Base-by-base conservation (phyloP, 2,329 filamentous ascomycete species). In the Hymenoscyphus fructigenus region DNA sequence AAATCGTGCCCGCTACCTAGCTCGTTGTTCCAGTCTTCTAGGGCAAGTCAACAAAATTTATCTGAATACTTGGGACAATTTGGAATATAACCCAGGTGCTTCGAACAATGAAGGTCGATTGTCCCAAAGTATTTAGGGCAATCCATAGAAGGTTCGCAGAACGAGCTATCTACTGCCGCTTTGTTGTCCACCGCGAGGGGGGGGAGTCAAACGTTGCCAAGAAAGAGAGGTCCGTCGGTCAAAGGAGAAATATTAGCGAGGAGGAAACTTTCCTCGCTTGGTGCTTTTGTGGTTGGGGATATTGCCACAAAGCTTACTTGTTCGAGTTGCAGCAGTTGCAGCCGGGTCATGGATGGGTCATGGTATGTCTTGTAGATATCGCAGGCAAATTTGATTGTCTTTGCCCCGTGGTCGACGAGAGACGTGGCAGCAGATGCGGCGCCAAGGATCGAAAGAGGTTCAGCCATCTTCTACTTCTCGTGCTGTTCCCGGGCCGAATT, bases 281-380 rank as follows among this genome's bases (percentile, higher is more conserved):
- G 44, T 10, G n/a, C 17, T 12, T 12, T 50, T 20, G 20, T 50
- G n/a, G 26, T 29, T 5, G 26, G 32, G 9, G 32, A 57, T n/a
- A 32, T n/a, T 56, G 53, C 26, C 26, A 32, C 26, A 57, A 57
- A 20, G 17, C 55, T 57, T 57, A 57, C 26, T 53, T 26, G 55
- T 17, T 57, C 55, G 32, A 57, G 26, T 34, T 57, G 26, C 26
- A 57, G 26, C 26, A 34, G 55, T 15, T 57, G 55, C 55, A n/a
- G 26, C 32, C 55, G 9, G 32, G 32, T 57, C 15, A 28, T 32
- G 2, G 23, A 28, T 28, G 53, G 53, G 15, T 28, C n/a, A 29
- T 57, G 14, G 32, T 57, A 29, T 20, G 12, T 29, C 55, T 32
- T 32, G 55, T 57, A 57, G 23, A 57, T 34, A 29, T 57, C 26